A percentile compares a stretch with the other conserved stretches of the same genome.
These are phyloP conservation scores for Tylopilus subfusipes DNA, from an alignment of 768 basidiomycete species.

Conservation along the genomic window DNA sequence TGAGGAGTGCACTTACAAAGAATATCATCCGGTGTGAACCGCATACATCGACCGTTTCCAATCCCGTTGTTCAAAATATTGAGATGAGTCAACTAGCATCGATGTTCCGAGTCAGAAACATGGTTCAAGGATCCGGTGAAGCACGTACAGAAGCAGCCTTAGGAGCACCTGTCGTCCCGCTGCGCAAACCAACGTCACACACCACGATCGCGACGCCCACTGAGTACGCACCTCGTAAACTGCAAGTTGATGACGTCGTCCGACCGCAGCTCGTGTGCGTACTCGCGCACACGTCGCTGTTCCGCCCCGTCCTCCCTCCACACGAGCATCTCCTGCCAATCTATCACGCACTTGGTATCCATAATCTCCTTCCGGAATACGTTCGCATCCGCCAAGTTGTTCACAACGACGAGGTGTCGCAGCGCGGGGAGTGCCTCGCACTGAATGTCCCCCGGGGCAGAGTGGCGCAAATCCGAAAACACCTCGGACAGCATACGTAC, in stretches of 20 bases:
- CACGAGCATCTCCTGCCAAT: constrained; percentile 69
- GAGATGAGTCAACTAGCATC: constrained; percentile 62
- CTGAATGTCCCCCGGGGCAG: constrained; percentile 52
- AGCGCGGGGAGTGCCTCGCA: constrained; percentile 58
- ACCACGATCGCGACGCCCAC: neutral
- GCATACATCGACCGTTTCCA: constrained; percentile 70
- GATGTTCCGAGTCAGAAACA: neutral
- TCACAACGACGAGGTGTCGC: constrained; percentile 61
- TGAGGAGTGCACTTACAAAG: constrained; percentile 48
- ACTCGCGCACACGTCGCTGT: constrained; percentile 40
- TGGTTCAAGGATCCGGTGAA: neutral
- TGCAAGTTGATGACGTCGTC: constrained; percentile 81
- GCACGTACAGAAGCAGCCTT: constrained; percentile 76
- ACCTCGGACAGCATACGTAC: constrained; percentile 54
- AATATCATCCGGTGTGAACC: constrained; percentile 58
- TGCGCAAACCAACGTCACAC: constrained; percentile 24
- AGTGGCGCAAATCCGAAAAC: constrained; percentile 51
- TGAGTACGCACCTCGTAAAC: constrained; percentile 65
- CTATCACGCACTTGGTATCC: constrained; percentile 49
- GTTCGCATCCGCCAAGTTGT: constrained; percentile 46
- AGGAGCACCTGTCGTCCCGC: constrained; percentile 77
- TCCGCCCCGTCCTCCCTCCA: constrained; percentile 59
- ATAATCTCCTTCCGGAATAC: constrained; percentile 40
- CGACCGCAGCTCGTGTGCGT: constrained; percentile 40
- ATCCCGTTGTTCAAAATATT: constrained; percentile 78